Evolutionary conservation across 768 basidiomycete genomes (phyloP).

Genomic region (Tulasnella sp.): DNA sequence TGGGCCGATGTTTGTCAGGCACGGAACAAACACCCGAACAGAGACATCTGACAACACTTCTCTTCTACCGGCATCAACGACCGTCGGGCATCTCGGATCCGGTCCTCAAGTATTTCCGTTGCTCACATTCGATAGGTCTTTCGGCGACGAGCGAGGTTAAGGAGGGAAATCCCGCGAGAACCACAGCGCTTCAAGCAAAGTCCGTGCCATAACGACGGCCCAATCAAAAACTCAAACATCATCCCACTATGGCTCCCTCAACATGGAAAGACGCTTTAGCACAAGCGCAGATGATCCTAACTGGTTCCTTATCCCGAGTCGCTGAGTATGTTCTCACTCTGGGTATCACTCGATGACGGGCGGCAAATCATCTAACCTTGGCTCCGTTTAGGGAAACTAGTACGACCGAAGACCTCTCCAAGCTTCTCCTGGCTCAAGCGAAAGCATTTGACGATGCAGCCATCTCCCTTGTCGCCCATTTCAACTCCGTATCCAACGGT

Average conservation of each 20-base stretch:
- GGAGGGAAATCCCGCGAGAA: no score
- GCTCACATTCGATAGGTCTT: no score
- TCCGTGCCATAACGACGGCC: no score
- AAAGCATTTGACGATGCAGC: not conserved
- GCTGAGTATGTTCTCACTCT: not conserved
- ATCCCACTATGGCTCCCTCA: slow-evolving; percentile 22
- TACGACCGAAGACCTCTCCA: not conserved
- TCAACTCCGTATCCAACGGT: not conserved
- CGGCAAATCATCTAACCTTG: no score
- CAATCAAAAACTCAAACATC: not conserved
- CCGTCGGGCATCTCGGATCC: no score
- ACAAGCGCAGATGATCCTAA: not conserved
- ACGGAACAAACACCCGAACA: not conserved
- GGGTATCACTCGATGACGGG: no score
- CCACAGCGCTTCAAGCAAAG: no score
- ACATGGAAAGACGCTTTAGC: not conserved
- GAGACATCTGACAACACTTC: no score
- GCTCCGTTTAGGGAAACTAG: not conserved
- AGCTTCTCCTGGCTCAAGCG: not conserved
- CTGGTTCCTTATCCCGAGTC: not conserved
- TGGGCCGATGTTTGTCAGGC: not conserved
- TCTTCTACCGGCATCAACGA: slow-evolving; percentile 53
- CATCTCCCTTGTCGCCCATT: not conserved
- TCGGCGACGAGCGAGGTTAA: no score
- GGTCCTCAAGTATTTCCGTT: no score